Conservation (phyloP, 352 stramenopile genomes). For the Phytophthora agathidicida region DNA sequence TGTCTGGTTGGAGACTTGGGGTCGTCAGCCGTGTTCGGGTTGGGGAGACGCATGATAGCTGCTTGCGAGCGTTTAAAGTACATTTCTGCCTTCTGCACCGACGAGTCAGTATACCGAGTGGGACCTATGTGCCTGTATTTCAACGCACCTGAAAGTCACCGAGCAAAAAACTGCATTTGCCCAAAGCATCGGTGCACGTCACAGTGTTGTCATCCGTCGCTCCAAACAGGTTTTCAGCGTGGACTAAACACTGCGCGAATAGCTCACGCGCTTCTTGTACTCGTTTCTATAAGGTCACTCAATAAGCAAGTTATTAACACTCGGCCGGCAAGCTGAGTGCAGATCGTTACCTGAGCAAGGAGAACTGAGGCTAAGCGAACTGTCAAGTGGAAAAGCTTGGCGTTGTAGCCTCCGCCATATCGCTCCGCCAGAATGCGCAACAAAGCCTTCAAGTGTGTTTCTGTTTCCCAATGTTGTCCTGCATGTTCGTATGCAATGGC, state of each 20-base stretch:
- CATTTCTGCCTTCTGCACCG: constrained; percentile 42
- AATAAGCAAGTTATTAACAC: too few relatives aligned
- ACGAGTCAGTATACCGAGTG: too few relatives aligned
- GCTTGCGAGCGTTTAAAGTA: constrained; percentile 49
- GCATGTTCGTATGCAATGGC: constrained; percentile 36
- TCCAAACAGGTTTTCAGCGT: constrained; percentile 34
- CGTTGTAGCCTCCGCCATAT: constrained; percentile 61
- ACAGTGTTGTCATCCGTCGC: constrained; percentile 23
- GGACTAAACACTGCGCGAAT: constrained; percentile 40
- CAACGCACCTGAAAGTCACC: constrained; percentile 59
- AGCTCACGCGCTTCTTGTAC: constrained; percentile 41
- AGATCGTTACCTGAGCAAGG: constrained; percentile 59
- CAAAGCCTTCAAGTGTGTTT: constrained; percentile 31
- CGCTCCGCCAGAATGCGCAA: constrained; percentile 24
- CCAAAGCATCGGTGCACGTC: constrained; percentile 51
- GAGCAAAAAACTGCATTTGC: constrained; percentile 60
- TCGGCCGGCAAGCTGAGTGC: too few relatives aligned
- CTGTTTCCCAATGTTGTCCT: constrained; percentile 11
- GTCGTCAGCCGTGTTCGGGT: background rate
- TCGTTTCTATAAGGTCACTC: constrained; percentile 39
- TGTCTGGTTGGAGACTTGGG: constrained; percentile 6
- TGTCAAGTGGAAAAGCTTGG: constrained; percentile 46
- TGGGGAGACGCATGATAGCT: constrained; percentile 13
- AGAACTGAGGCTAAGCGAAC: constrained; percentile 41
- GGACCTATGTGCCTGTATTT: too few relatives aligned